Evolutionary conservation across 2,329 filamentous ascomycete species (phyloP).

Genomic region (Microsporum ferrugineum): DNA sequence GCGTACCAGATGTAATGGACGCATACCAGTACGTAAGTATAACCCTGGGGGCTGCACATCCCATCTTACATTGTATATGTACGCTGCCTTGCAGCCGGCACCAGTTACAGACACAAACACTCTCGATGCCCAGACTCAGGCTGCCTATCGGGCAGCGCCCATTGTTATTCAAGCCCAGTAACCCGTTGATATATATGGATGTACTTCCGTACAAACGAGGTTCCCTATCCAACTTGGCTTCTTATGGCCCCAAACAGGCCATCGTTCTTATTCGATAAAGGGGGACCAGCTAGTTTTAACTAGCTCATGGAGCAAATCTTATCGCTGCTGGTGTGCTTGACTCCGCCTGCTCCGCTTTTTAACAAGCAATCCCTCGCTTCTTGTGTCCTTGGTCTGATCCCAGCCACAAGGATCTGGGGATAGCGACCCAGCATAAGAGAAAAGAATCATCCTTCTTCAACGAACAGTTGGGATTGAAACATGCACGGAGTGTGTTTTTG

Average conservation of each 20-base stretch:
- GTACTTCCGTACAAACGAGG: too few species aligned
- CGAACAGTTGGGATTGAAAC: neutral
- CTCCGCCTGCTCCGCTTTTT: neutral
- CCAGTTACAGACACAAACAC: neutral
- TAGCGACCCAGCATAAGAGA: neutral
- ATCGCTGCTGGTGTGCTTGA: neutral
- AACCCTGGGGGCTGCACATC: neutral
- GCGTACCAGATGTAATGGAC: neutral
- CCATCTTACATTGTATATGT: neutral
- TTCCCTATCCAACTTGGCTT: neutral
- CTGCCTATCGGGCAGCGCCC: neutral
- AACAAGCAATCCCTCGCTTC: neutral
- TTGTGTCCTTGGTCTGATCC: neutral
- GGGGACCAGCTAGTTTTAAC: neutral
- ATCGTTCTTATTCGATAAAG: neutral
- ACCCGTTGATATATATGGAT: too few species aligned
- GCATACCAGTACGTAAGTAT: neutral
- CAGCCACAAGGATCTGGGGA: slow-evolving; percentile 2
- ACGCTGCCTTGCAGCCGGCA: neutral
- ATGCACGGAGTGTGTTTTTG: neutral
- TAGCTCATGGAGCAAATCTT: slow-evolving; percentile 2
- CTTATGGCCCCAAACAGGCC: neutral
- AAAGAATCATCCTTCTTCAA: neutral
- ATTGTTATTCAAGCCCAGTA: neutral
- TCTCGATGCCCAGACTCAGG: neutral